Base-by-base conservation (phyloP, 192 early-diverging fungal genomes). In the Globomyces pollinis-pini region DNA sequence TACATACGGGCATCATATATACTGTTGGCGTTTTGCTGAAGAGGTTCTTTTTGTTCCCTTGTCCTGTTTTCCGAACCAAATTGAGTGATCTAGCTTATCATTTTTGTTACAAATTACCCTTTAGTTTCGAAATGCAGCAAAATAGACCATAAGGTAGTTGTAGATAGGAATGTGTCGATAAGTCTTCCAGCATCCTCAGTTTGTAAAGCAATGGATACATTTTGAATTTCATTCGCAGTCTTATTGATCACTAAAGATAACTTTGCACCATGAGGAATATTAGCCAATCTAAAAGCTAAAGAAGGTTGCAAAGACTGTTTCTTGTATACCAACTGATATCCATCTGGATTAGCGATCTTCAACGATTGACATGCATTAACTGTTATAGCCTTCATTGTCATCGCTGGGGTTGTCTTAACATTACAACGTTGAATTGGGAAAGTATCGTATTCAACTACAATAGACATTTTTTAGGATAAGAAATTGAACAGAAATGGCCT, bases 211-310 rank as follows among this genome's bases (percentile, higher is more conserved):
- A 93, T 77, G 1, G 67, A 70, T 31, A 71, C 69, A 29, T n/a
- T n/a, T 20, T 39, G 38, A 15, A 39, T 33, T 7, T 32, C 32
- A 26, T 15, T n/a, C 6, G 50, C 49, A 15, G 43, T 43, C 16
- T 21, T 38, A 13, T 54, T 61, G 2, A 24, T 20, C 57, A 52
- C 34, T 15, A 94, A 71, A 31, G 71, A 72, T 5, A 94, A 77
- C 56, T 84, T 90, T 42, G 89, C 90, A 12, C 87, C 87, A 1
- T 84, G 70, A 2, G 89, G 84, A 30, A 94, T 67, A 62, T 90
- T 91, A 29, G 88, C 87, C 69, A 91, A 87, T 31, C 90, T 83
- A 15, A 91, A 73, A 1, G 84, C 75, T 8, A 88, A 70, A 4
- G 88, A 79, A 18, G 87, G 74, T 67, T 90, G 84, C 28, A 94